Evolutionary conservation across 2,329 filamentous ascomycete genomes (phyloP).

Genomic region (Epichloe gansuensis): DNA sequence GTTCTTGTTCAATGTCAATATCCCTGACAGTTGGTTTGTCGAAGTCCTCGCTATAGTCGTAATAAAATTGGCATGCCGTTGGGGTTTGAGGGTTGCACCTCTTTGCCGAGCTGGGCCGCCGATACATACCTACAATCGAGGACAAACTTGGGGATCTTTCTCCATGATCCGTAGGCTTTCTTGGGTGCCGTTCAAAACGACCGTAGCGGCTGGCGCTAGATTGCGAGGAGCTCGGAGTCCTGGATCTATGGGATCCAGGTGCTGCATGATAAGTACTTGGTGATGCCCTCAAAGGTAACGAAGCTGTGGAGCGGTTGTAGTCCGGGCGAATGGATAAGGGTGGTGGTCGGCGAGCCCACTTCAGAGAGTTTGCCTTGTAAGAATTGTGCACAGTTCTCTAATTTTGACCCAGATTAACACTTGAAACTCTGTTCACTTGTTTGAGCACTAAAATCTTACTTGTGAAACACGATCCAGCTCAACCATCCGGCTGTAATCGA

Average conservation of each 20-base stretch:
- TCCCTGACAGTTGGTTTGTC: slow-evolving; percentile 19
- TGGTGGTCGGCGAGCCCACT: slow-evolving; percentile 22
- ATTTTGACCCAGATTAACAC: slow-evolving; percentile 6
- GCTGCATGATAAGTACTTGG: slow-evolving; percentile 14
- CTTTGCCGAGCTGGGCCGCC: slow-evolving; percentile 15
- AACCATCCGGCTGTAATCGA: slow-evolving; percentile 38
- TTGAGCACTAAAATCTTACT: slow-evolving; percentile 19
- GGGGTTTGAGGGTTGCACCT: slow-evolving; percentile 16
- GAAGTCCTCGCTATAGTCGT: slow-evolving; percentile 41
- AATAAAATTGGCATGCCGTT: slow-evolving; percentile 29
- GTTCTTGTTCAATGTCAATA: slow-evolving; percentile 6
- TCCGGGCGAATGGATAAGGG: slow-evolving; percentile 28
- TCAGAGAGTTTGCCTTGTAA: slow-evolving; percentile 25
- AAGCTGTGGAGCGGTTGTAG: slow-evolving; percentile 27
- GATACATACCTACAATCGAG: slow-evolving; percentile 38
- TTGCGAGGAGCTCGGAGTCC: slow-evolving; percentile 24
- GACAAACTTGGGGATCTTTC: slow-evolving; percentile 34
- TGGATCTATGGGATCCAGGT: slow-evolving; percentile 13
- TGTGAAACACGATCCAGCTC: slow-evolving; percentile 35
- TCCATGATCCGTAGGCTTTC: slow-evolving; percentile 24
- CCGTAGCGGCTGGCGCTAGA: slow-evolving; percentile 12
- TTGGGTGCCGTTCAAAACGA: slow-evolving; percentile 20
- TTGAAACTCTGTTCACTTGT: not conserved
- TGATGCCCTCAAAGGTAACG: slow-evolving; percentile 21
- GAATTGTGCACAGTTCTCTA: slow-evolving; percentile 33